phyloP scores from a whole-genome alignment of 1,139 yeast genomes.

The Hansenula anomala region DNA sequence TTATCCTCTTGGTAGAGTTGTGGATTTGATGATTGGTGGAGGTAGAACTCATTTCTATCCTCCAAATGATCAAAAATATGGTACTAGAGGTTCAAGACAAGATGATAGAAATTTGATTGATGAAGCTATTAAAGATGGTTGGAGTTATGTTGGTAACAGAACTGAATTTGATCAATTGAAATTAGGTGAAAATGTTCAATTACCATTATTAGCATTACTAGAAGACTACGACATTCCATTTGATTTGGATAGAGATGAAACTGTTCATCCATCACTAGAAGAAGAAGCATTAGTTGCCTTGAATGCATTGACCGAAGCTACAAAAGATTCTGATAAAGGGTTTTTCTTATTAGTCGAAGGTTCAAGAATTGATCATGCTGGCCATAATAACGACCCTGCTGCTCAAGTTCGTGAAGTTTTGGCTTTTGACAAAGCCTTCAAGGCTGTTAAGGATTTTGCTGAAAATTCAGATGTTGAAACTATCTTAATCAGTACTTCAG shows the following conservation, averaged over 20 bases:
- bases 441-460: constrained; percentile 63
- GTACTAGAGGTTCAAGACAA: constrained; percentile 57
- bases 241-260: constrained; percentile 64
- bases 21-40: constrained; percentile 84
- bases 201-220: constrained; percentile 70
- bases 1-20: constrained; percentile 69
- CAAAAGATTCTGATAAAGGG: constrained; percentile 66
- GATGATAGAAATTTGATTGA: constrained; percentile 61
- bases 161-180: constrained; percentile 48
- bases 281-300: constrained; percentile 72
- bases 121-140: constrained; percentile 54
- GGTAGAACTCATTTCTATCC: constrained; percentile 78
- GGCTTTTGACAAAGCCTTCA: constrained; percentile 72
- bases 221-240: constrained; percentile 75
- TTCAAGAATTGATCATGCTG: constrained; percentile 88
- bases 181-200: constrained; percentile 52
- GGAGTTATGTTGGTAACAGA: constrained; percentile 62
- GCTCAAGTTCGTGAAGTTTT: constrained; percentile 78
- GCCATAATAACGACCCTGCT: constrained; percentile 84
- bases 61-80: constrained; percentile 26
- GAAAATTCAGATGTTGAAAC: constrained; percentile 65
- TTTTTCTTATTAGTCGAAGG: constrained; percentile 83
- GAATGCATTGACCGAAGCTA: constrained; percentile 56
- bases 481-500: constrained; percentile 71
- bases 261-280: constrained; percentile 62